Base-by-base conservation (phyloP, 441 rosid species). In the Populus hybrid region DNA sequence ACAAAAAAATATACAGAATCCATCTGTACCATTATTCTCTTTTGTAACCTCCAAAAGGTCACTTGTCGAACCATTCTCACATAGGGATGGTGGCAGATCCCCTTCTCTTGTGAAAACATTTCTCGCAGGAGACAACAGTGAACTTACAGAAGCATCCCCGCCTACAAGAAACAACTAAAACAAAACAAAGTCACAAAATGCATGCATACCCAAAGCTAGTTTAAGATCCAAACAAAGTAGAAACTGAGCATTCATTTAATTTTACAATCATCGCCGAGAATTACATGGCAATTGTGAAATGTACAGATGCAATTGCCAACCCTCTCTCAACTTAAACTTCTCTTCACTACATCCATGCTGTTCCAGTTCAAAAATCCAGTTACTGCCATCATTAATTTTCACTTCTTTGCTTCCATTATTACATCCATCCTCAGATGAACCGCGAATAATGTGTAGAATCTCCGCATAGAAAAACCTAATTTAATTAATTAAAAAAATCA, bases 261-360 rank as follows among this genome's bases (percentile, higher is more conserved):
- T n/a, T 64, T 26, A 67, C 64, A 69, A 29, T 9, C 53, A 77
- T 21, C 69, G 74, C 45, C 63, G 78, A 76, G 59, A 74, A 81
- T 89, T 94, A 94, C 99, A 92, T 87, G 98, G 99, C 91, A 91
- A 84, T 73, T 92, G 98, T 61, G 99, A 94, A 82, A 91, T 88
- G 89, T 90, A 95, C 69, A 92, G 36, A 85, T 95, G 97, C 77
- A 95, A 83, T 68, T 87, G 84, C 88, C 91, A 91, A 3, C 89
- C 97, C 61, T 74, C 80, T 82, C 84, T 91, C 68, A 92, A 82
- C 78, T 74, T 84, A 75, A 87, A 91, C 74, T 81, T 90, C 9
- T 78, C 76, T 71, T 61, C 68, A 72, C 82, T 79, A 68, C 75
- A 76, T 59, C 68, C 79, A 71, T 76, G 86, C 14, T 45, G 69